These are phyloP conservation scores for Hamamelis virginiana DNA, from an alignment of 164 flowering plant genomes.

Conservation along the genomic window DNA sequence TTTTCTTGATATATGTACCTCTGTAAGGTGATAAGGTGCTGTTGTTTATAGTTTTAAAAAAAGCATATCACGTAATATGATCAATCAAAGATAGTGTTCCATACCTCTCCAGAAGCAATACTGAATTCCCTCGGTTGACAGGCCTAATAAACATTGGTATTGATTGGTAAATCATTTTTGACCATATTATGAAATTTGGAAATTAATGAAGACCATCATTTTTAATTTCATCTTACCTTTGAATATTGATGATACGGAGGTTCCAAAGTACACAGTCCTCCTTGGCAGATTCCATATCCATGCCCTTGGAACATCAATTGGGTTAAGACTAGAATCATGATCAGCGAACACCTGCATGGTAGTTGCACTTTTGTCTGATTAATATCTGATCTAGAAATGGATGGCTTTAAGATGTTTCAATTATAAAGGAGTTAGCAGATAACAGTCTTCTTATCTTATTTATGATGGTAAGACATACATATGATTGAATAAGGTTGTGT, in stretches of 20 bases:
- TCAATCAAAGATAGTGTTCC: constrained; percentile 1
- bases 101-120: constrained; percentile 74
- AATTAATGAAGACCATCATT: neutral
- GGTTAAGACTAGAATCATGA: constrained; percentile 40
- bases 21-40: neutral
- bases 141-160: constrained; percentile 32
- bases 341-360: constrained; percentile 54
- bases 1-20: no score
- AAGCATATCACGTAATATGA: neutral
- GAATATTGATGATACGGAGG: constrained; percentile 42
- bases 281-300: constrained; percentile 49
- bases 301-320: constrained; percentile 50
- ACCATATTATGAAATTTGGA: neutral
- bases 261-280: constrained; percentile 46
- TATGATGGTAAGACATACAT: neutral
- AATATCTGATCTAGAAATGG: neutral
- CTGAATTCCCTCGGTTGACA: constrained; percentile 50
- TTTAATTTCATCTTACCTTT: constrained; percentile 33
- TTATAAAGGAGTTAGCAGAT: neutral
- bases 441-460: neutral
- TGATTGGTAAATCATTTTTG: neutral
- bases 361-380: neutral
- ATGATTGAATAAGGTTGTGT: neutral
- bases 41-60: neutral
- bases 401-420: neutral